Evolutionary conservation across 139 green algal genomes (phyloP).

Genomic region (Chlamydomonas eustigma): DNA sequence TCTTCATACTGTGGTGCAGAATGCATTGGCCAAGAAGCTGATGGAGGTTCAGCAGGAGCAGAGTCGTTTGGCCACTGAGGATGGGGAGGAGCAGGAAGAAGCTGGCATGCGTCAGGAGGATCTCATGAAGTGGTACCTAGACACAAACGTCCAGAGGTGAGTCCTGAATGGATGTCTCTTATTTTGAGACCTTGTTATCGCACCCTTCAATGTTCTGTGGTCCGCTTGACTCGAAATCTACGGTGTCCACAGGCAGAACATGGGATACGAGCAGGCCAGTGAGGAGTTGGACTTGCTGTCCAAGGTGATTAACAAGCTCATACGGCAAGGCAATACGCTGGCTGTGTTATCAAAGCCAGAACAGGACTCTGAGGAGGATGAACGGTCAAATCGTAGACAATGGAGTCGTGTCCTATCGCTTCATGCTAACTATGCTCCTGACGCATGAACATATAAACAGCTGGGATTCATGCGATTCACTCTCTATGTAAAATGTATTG

Average conservation of each 20-base stretch:
- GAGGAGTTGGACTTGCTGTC: constrained; percentile 40
- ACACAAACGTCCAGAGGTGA: constrained; percentile 55
- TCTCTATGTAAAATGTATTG: no score
- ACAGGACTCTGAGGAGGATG: constrained; percentile 46
- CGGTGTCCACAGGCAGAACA: constrained; percentile 26
- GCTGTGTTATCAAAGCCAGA: constrained; percentile 56
- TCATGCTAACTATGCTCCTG: constrained; percentile 70
- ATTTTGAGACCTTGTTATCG: no score
- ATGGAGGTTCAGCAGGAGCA: constrained; percentile 44
- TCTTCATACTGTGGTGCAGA: constrained; percentile 29
- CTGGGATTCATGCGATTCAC: no score
- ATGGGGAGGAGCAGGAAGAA: constrained; percentile 24
- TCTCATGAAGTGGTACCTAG: constrained; percentile 83
- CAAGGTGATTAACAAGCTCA: constrained; percentile 75
- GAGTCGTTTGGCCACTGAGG: constrained; percentile 13
- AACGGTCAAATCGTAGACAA: constrained; percentile 52
- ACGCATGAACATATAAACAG: neutral
- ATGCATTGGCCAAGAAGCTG: constrained; percentile 58
- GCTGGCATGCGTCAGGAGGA: constrained; percentile 32
- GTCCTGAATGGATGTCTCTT: no score
- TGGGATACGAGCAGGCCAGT: constrained; percentile 34
- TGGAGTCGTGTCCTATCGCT: constrained; percentile 72
- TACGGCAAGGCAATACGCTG: constrained; percentile 61
- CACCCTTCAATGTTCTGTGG: no score
- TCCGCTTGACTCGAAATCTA: no score